Percentiles rank a stretch among this genome's conserved stretches.
phyloP scores from a whole-genome alignment of 2,329 filamentous ascomycete genomes.

The Septoria petroselini region DNA sequence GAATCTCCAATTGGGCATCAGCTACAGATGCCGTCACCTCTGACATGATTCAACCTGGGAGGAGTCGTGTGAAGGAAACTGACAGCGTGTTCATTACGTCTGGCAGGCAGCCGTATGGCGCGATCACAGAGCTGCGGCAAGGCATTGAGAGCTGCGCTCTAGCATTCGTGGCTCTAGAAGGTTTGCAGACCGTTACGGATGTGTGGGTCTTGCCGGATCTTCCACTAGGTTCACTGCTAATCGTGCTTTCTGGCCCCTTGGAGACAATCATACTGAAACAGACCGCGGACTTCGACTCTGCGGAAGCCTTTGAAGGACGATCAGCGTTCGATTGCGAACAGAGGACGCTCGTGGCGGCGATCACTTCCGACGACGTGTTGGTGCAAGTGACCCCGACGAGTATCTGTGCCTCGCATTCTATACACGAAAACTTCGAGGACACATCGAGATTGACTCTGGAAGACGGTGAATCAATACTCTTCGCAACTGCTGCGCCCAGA shows the following conservation, averaged over 20 bases:
- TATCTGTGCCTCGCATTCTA: constrained; percentile 25
- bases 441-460: constrained; percentile 16
- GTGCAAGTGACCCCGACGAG: constrained; percentile 33
- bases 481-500: constrained; percentile 26
- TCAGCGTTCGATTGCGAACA: constrained; percentile 28
- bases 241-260: constrained; percentile 39
- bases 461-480: constrained; percentile 23
- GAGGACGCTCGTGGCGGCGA: constrained; percentile 30
- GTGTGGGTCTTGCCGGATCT: constrained; percentile 41
- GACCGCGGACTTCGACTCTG: constrained; percentile 20
- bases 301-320: constrained; percentile 20
- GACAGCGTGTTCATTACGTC: constrained; percentile 42
- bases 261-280: constrained; percentile 27
- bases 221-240: constrained; percentile 34
- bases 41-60: constrained; percentile 30
- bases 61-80: constrained; percentile 19
- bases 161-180: constrained; percentile 26
- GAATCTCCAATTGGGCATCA: constrained; percentile 61
- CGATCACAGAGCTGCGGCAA: constrained; percentile 44
- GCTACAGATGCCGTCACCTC: constrained; percentile 47
- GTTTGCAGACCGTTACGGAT: constrained; percentile 30
- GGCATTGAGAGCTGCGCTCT: constrained; percentile 41
- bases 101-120: constrained; percentile 45
- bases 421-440: constrained; percentile 33
- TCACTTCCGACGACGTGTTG: constrained; percentile 24